Conservation (phyloP, 1,139 yeast species). For the Saccharomycopsis hybrid region DNA sequence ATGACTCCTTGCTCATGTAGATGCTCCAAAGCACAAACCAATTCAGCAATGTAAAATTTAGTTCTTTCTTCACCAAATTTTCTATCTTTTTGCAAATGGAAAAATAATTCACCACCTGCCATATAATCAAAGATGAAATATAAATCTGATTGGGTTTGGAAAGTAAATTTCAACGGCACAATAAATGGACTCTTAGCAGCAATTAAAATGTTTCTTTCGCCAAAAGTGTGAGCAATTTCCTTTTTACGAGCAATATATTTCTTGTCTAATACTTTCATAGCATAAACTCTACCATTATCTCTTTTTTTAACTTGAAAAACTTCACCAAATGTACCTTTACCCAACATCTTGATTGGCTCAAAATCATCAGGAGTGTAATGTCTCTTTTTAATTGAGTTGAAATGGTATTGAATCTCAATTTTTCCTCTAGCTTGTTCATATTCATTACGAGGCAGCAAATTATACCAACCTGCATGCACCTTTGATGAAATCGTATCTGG, state of each 20-base stretch:
- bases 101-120: slow-evolving; percentile 97
- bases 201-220: slow-evolving; percentile 89
- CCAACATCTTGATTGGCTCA: slow-evolving; percentile 80
- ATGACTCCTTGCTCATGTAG: slow-evolving; percentile 90
- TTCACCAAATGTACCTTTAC: slow-evolving; percentile 97
- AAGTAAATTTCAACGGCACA: slow-evolving; percentile 90
- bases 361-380: slow-evolving; percentile 92
- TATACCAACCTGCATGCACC: slow-evolving; percentile 60
- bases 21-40: slow-evolving; percentile 85
- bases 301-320: slow-evolving; percentile 90
- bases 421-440: slow-evolving; percentile 68
- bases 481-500: slow-evolving; percentile 51
- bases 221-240: slow-evolving; percentile 96
- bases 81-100: slow-evolving; percentile 97
- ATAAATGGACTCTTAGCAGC: slow-evolving; percentile 82
- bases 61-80: slow-evolving; percentile 90
- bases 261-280: slow-evolving; percentile 93
- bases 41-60: slow-evolving; percentile 91
- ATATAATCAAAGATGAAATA: slow-evolving; percentile 93
- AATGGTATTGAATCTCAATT: slow-evolving; percentile 68
- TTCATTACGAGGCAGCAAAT: slow-evolving; percentile 54
- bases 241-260: slow-evolving; percentile 93
- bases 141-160: slow-evolving; percentile 88
- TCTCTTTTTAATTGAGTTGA: slow-evolving; percentile 60
- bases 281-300: slow-evolving; percentile 85